A percentile compares a stretch with the other conserved stretches of the same genome.
Conservation (phyloP, 768 basidiomycete species). For the Suillus placidus region DNA sequence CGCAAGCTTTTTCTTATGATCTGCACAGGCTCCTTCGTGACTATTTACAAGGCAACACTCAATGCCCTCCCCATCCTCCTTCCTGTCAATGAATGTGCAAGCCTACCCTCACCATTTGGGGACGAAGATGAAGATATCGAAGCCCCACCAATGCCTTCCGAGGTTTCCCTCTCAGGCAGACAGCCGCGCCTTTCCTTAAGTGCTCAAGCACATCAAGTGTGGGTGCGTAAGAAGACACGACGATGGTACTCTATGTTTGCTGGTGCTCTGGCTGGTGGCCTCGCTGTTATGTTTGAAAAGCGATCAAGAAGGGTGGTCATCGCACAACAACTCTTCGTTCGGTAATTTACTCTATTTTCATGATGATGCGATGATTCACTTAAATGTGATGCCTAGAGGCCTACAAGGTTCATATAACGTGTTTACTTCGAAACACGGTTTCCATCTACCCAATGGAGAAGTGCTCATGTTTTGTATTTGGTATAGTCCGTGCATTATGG, state of each 20-base stretch:
- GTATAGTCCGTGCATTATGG: slow-evolving; percentile 37
- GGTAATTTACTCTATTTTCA: slow-evolving; percentile 40
- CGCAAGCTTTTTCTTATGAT: not conserved
- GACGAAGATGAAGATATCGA: slow-evolving; percentile 31
- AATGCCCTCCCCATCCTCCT: slow-evolving; percentile 77
- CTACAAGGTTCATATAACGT: slow-evolving; percentile 89
- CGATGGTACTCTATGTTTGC: slow-evolving; percentile 83
- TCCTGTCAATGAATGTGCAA: slow-evolving; percentile 38
- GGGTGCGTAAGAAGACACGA: slow-evolving; percentile 67
- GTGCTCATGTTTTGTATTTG: slow-evolving; percentile 78
- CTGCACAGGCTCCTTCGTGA: slow-evolving; percentile 66
- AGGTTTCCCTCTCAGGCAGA: slow-evolving; percentile 32
- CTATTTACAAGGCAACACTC: slow-evolving; percentile 77
- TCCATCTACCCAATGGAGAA: slow-evolving; percentile 81
- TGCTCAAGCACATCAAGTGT: slow-evolving; percentile 61
- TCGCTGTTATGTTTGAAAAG: slow-evolving; percentile 81
- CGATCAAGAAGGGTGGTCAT: slow-evolving; percentile 63
- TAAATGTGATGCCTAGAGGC: slow-evolving; percentile 51
- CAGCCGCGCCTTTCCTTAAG: slow-evolving; percentile 60
- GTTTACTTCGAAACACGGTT: slow-evolving; percentile 64
- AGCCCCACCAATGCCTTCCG: slow-evolving; percentile 12
- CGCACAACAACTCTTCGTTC: slow-evolving; percentile 88
- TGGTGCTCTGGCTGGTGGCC: slow-evolving; percentile 71
- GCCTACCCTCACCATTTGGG: slow-evolving; percentile 32
- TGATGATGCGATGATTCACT: not conserved